Conservation (phyloP, 2,329 filamentous ascomycete genomes). For the Aureobasidium sp. region DNA sequence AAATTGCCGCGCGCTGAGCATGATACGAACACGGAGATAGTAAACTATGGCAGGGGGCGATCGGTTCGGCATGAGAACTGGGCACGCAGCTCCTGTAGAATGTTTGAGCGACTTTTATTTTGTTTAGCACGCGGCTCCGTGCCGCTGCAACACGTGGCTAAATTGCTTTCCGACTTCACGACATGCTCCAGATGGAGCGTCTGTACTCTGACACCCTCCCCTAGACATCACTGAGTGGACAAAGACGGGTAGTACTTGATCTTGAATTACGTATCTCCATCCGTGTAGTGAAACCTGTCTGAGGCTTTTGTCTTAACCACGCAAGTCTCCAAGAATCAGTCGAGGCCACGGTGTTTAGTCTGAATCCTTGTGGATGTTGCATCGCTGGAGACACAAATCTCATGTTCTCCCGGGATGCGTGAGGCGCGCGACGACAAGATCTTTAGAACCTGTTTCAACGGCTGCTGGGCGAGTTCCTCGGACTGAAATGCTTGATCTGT, state of each 20-base stretch:
- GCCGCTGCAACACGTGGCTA: slow-evolving; percentile 3
- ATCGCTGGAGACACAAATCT: slow-evolving; percentile 7
- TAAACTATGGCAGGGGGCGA: background rate
- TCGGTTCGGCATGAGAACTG: background rate
- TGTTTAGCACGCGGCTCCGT: slow-evolving; percentile 1
- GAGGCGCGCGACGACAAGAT: background rate
- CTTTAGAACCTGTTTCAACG: background rate
- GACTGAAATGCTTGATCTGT: background rate
- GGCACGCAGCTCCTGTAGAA: background rate
- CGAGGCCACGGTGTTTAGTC: background rate
- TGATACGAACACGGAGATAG: background rate
- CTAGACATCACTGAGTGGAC: background rate
- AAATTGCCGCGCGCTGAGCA: slow-evolving; percentile 6
- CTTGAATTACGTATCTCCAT: background rate
- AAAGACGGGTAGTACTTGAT: background rate
- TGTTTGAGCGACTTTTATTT: background rate
- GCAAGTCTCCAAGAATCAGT: background rate
- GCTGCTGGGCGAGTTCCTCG: slow-evolving; percentile 5
- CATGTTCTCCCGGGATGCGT: slow-evolving; percentile 10
- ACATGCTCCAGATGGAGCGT: background rate
- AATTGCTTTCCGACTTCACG: background rate
- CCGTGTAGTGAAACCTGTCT: background rate
- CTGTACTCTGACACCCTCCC: background rate
- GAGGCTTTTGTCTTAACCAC: background rate
- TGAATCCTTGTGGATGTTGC: slow-evolving; percentile 9